Evolutionary conservation across 768 basidiomycete species (phyloP).

Genomic region (Mycena haematopus): DNA sequence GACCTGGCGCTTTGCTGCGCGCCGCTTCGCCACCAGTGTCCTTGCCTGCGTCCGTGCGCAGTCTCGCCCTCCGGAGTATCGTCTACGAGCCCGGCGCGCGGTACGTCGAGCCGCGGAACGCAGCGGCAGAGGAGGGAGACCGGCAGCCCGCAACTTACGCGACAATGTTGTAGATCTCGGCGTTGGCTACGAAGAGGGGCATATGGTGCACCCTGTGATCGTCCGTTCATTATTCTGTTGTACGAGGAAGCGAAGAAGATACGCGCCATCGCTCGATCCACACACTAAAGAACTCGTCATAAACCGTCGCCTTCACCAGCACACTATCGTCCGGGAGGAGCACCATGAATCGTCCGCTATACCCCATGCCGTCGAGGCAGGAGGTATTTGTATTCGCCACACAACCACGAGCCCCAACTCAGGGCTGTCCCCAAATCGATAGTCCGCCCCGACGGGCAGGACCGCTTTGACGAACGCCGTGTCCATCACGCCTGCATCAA

Average conservation of each 20-base stretch:
- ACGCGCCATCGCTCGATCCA: slow-evolving; percentile 88
- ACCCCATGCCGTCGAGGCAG: slow-evolving; percentile 93
- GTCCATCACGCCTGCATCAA: slow-evolving; percentile 89
- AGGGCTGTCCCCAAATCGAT: slow-evolving; percentile 77
- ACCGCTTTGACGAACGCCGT: slow-evolving; percentile 80
- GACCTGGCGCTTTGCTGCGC: no score
- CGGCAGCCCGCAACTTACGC: slow-evolving; percentile 65
- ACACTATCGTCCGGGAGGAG: slow-evolving; percentile 88
- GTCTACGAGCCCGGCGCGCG: not conserved
- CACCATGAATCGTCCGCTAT: slow-evolving; percentile 88
- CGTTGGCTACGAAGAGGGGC: slow-evolving; percentile 84
- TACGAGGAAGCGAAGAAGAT: not conserved
- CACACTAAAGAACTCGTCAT: slow-evolving; percentile 88
- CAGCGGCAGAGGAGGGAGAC: no score
- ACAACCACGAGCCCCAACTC: slow-evolving; percentile 84
- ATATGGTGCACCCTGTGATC: slow-evolving; percentile 95
- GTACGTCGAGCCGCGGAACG: slow-evolving; percentile 11
- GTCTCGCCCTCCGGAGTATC: not conserved
- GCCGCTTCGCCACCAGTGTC: slow-evolving; percentile 26
- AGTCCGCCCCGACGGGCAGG: slow-evolving; percentile 66
- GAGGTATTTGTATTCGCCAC: slow-evolving; percentile 92
- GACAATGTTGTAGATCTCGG: slow-evolving; percentile 93
- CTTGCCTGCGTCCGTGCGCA: slow-evolving; percentile 25
- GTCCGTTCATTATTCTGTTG: not conserved
- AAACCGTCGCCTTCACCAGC: slow-evolving; percentile 89